Conservation (phyloP, 306 rosid genomes). For the Corylus heterophylla region DNA sequence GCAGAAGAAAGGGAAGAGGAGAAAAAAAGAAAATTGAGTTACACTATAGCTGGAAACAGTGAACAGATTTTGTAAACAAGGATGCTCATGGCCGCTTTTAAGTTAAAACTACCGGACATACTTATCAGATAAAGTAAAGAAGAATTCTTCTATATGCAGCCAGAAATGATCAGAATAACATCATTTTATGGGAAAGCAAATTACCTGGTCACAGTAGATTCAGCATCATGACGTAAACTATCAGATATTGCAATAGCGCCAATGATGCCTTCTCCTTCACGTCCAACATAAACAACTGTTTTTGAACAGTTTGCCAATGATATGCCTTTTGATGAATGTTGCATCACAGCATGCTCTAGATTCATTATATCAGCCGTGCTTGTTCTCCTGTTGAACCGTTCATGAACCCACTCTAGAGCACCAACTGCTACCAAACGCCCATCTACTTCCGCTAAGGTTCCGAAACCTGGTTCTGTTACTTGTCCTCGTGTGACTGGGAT, state of each 20-base stretch:
- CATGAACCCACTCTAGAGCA: slow-evolving; percentile 70
- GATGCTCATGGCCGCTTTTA: not conserved
- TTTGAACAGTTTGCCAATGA: slow-evolving; percentile 64
- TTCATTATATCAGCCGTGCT: slow-evolving; percentile 48
- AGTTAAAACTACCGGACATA: not conserved
- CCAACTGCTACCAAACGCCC: slow-evolving; percentile 91
- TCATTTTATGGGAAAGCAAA: slow-evolving; percentile 1
- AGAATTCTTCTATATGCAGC: not conserved
- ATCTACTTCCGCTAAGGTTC: slow-evolving; percentile 84
- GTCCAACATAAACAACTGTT: slow-evolving; percentile 89
- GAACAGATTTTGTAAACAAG: not conserved
- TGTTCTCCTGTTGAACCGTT: slow-evolving; percentile 58
- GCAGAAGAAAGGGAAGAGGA: not conserved
- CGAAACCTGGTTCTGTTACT: slow-evolving; percentile 88
- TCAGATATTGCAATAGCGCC: slow-evolving; percentile 90
- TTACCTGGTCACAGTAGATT: slow-evolving; percentile 70
- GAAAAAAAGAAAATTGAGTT: slow-evolving; percentile 1
- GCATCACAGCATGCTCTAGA: slow-evolving; percentile 53
- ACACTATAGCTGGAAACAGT: slow-evolving; percentile 18
- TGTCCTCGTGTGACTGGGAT: slow-evolving; percentile 75
- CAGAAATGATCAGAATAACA: not conserved
- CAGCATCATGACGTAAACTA: slow-evolving; percentile 79
- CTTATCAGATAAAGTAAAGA: not conserved
- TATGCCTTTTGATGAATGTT: slow-evolving; percentile 45
- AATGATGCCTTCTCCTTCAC: slow-evolving; percentile 91